phyloP scores from a whole-genome alignment of 768 basidiomycete species.

The Gymnopilus dilepis region DNA sequence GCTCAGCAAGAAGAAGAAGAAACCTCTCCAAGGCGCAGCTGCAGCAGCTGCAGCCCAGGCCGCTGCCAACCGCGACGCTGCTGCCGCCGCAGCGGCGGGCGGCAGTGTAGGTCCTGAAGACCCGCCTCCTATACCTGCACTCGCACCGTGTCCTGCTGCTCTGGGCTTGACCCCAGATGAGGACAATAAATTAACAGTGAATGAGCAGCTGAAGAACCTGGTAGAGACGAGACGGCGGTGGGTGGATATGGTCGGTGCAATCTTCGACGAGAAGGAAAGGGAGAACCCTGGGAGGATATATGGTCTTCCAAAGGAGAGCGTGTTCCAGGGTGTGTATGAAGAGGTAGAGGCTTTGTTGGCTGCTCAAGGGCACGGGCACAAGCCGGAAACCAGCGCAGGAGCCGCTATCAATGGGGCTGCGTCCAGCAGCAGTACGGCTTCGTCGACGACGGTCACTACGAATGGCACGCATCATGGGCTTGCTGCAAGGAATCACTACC shows the following conservation, averaged over 20 bases:
- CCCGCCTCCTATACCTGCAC: slow-evolving; percentile 37
- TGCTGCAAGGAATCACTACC: slow-evolving; percentile 1
- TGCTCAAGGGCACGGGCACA: slow-evolving; percentile 26
- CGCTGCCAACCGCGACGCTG: slow-evolving; percentile 29
- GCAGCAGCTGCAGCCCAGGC: slow-evolving; percentile 31
- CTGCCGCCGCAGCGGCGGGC: slow-evolving; percentile 34
- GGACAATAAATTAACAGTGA: slow-evolving; percentile 63
- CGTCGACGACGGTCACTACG: slow-evolving; percentile 21
- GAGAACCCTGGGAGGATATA: slow-evolving; percentile 67
- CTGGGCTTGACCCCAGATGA: slow-evolving; percentile 73
- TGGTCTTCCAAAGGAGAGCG: slow-evolving; percentile 76
- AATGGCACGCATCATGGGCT: slow-evolving; percentile 21
- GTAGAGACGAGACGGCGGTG: slow-evolving; percentile 80
- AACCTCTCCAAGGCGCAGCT: slow-evolving; percentile 36
- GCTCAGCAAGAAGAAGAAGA: slow-evolving; percentile 81
- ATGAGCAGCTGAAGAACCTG: slow-evolving; percentile 71
- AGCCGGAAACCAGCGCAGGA: too few species aligned
- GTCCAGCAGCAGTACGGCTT: slow-evolving; percentile 14
- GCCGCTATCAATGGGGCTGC: background rate
- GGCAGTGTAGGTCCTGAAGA: slow-evolving; percentile 36
- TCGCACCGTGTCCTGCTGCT: slow-evolving; percentile 73
- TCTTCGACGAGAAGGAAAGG: slow-evolving; percentile 79
- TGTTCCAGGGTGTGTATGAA: slow-evolving; percentile 79
- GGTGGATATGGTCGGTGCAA: slow-evolving; percentile 74
- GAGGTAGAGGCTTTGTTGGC: slow-evolving; percentile 49